Conservation (phyloP, 2,329 filamentous ascomycete genomes). For the Eutypa lata region DNA sequence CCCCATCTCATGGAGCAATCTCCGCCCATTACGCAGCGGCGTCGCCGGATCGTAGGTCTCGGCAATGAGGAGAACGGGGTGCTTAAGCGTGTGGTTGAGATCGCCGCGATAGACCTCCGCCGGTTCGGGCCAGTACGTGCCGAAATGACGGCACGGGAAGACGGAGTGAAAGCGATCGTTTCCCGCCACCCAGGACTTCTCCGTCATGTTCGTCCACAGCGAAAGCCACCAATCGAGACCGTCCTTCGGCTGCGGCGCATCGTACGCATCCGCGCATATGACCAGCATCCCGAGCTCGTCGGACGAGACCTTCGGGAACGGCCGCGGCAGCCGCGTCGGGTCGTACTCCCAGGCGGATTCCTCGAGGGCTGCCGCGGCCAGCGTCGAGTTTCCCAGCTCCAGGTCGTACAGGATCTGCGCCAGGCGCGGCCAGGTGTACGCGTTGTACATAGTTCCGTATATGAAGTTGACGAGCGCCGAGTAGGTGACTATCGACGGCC, state of each 20-base stretch:
- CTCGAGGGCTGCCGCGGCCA: conserved; percentile 38
- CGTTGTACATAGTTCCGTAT: conserved; percentile 41
- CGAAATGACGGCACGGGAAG: conserved; percentile 45
- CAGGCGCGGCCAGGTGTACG: conserved; percentile 38
- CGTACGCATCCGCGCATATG: conserved; percentile 45
- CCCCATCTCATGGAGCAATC: conserved; percentile 44
- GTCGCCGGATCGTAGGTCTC: conserved; percentile 50
- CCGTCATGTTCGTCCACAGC: conserved; percentile 46
- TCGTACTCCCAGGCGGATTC: conserved; percentile 37
- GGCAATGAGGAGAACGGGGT: conserved; percentile 45
- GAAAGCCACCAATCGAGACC: conserved; percentile 43
- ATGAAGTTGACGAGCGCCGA: conserved; percentile 37
- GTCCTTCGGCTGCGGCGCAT: conserved; percentile 35
- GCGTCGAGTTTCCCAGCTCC: conserved; percentile 42
- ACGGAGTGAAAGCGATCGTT: conserved; percentile 43
- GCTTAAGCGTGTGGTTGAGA: conserved; percentile 39
- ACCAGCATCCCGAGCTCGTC: conserved; percentile 40
- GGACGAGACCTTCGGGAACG: conserved; percentile 25
- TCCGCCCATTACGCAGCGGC: conserved; percentile 44
- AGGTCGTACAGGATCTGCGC: conserved; percentile 41
- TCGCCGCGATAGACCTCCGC: conserved; percentile 46
- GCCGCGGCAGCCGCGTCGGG: conserved; percentile 28
- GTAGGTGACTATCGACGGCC: conserved; percentile 45
- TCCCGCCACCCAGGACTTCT: conserved; percentile 42
- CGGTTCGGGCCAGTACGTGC: conserved; percentile 40